Evolutionary conservation across 2,329 filamentous ascomycete genomes (phyloP), one percentile per base, ranked within the genome.

Genomic region (Fusarium tupiense): DNA sequence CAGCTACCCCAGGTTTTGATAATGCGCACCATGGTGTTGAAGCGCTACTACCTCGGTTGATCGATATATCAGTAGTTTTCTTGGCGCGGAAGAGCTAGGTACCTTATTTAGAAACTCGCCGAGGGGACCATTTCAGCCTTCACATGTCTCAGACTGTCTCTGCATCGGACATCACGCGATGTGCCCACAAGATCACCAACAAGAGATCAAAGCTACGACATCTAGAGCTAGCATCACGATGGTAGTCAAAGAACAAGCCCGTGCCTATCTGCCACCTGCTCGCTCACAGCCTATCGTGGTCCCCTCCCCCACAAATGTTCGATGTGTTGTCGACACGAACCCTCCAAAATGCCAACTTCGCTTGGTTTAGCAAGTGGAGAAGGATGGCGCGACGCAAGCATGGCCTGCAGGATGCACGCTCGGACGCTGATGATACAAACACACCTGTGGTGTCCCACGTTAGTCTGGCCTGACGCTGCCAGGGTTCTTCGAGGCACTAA

Each of bases 371-470:
- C 43, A 47, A 56, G 73, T 69, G 73, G 57, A 67, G 72, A 71
- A 67, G 56, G 63, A 72, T 49, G 71, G 73, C 71, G 59, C 59
- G 69, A 72, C 73, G 74, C 74, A 76, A 54, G 72, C 65, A 76
- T 76, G 74, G 74, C 46, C 74, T 76, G 74, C 74, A 76, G 75
- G 24, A 76, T 76, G 74, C 69, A 76, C 74, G 74, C 74, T 76
- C 65, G 65, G 74, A 76, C 74, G 31, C 61, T 61, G 61, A 41
- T 47, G 61, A 31, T 76, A 76, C 41, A 22, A 41, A 52, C 74
- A 76, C 73, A 24, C 74, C 73, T 41, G 26, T n/a, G 35, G 47
- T 49, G 24, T 19, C 20, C 24, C 19, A 33, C n/a, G 20, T 33
- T 69, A 64, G 60, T 41, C 50, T 63, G 61, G 47, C 46, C 33